phyloP scores from a whole-genome alignment of 192 early-diverging fungal species.

The Coemansia guatemalensis region DNA sequence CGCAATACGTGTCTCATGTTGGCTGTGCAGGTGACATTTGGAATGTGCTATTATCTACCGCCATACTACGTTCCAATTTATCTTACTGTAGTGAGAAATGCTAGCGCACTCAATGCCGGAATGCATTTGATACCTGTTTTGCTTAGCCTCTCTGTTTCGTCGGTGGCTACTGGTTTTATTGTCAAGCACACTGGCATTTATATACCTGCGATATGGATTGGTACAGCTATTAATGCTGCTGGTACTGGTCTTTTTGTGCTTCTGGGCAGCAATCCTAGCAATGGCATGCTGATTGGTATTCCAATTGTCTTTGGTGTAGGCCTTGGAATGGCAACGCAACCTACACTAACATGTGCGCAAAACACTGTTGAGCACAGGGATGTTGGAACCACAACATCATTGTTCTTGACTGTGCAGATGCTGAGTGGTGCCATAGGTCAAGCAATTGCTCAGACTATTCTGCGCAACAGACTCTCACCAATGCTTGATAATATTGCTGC shows the following conservation, averaged over 20 bases:
- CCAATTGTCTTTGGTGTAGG: slow-evolving; percentile 48
- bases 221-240: slow-evolving; percentile 14
- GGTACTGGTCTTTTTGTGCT: slow-evolving; percentile 40
- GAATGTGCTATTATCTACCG: slow-evolving; percentile 39
- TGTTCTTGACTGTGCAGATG: slow-evolving; percentile 43
- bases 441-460: slow-evolving; percentile 29
- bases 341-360: slow-evolving; percentile 43
- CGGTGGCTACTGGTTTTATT: slow-evolving; percentile 25
- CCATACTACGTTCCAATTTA: slow-evolving; percentile 65
- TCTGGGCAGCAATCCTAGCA: slow-evolving; percentile 26
- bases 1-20: slow-evolving; percentile 37
- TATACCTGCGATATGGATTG: slow-evolving; percentile 25
- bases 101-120: slow-evolving; percentile 35
- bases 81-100: slow-evolving; percentile 64
- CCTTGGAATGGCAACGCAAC: slow-evolving; percentile 43
- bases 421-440: slow-evolving; percentile 45
- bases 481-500: slow-evolving; percentile 16
- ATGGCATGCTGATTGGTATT: slow-evolving; percentile 38
- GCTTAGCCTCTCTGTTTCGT: slow-evolving; percentile 32
- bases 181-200: slow-evolving; percentile 42
- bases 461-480: slow-evolving; percentile 36
- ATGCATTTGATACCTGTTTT: slow-evolving; percentile 43
- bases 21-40: slow-evolving; percentile 27
- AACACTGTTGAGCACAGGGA: slow-evolving; percentile 30
- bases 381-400: slow-evolving; percentile 41